These are phyloP conservation scores for Hypoxylon sp. DNA, from an alignment of 2,329 filamentous ascomycete genomes.

Conservation along the genomic window DNA sequence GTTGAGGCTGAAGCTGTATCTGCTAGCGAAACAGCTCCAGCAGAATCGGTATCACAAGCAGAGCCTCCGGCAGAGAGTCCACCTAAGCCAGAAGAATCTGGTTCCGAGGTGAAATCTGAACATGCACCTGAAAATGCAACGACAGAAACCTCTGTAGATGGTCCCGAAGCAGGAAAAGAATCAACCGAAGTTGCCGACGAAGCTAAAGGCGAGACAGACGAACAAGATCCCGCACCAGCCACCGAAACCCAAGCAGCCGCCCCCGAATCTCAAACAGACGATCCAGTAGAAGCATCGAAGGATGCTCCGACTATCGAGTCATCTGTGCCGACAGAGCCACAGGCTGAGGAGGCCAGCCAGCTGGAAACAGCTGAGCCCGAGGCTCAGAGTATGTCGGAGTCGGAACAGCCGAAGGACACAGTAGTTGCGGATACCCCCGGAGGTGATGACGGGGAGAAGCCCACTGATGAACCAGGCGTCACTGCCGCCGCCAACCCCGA, in stretches of 20 bases:
- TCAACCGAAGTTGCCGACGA: slow-evolving; percentile 1
- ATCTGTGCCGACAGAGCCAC: neutral
- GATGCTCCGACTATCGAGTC: slow-evolving; percentile 12
- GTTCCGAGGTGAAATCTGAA: neutral
- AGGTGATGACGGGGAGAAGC: slow-evolving; percentile 4
- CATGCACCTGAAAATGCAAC: neutral
- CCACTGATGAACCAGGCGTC: neutral
- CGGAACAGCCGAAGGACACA: slow-evolving; percentile 1
- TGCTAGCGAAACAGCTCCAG: neutral
- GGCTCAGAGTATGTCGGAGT: neutral
- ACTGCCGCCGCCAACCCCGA: neutral
- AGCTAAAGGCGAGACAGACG: neutral
- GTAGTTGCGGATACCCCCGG: neutral
- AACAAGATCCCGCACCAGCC: neutral
- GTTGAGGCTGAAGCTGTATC: neutral
- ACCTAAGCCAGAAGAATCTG: neutral
- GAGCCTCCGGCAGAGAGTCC: neutral
- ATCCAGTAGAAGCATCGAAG: slow-evolving; percentile 1
- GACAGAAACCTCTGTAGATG: neutral
- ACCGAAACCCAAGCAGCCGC: neutral
- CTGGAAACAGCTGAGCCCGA: slow-evolving; percentile 1
- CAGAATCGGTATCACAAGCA: neutral
- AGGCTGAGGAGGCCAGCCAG: neutral
- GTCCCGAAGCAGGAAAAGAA: slow-evolving; percentile 21
- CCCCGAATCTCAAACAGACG: slow-evolving; percentile 3